Evolutionary conservation across 139 green algal species (phyloP).

Genomic region (Pleodorina starrii): DNA sequence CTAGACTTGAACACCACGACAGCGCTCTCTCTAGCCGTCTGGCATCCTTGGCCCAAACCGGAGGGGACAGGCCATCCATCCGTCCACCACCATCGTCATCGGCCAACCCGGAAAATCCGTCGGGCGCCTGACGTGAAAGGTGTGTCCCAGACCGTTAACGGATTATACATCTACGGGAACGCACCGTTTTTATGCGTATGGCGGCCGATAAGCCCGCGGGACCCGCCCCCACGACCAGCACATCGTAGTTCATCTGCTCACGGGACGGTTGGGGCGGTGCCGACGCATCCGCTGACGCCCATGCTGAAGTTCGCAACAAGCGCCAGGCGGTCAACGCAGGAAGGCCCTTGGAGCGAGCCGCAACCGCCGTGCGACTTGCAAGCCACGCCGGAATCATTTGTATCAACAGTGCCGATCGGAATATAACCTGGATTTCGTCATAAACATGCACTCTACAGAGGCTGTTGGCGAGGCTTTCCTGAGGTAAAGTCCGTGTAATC

Average conservation of each 20-base stretch:
- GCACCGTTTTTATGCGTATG: slow-evolving; percentile 91
- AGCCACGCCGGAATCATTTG: background rate
- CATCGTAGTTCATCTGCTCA: slow-evolving; percentile 89
- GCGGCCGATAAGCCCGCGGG: slow-evolving; percentile 91
- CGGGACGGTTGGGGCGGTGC: slow-evolving; percentile 6
- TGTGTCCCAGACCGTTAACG: background rate
- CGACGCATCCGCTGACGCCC: background rate
- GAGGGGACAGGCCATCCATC: too few species aligned
- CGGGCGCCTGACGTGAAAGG: too few species aligned
- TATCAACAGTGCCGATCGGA: background rate
- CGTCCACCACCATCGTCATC: too few species aligned
- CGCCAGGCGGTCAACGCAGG: background rate
- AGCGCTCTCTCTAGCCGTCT: too few species aligned
- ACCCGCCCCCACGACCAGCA: slow-evolving; percentile 92
- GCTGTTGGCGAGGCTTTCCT: too few species aligned
- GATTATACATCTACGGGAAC: background rate
- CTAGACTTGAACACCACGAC: too few species aligned
- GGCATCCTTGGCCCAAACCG: too few species aligned
- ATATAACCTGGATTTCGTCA: background rate
- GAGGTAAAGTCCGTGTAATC: too few species aligned
- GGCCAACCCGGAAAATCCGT: too few species aligned
- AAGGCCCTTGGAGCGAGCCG: background rate
- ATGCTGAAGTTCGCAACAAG: background rate
- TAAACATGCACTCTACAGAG: too few species aligned
- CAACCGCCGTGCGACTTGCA: background rate